Conservation (phyloP, 2,329 filamentous ascomycete genomes). For the Trichoderma breve region DNA sequence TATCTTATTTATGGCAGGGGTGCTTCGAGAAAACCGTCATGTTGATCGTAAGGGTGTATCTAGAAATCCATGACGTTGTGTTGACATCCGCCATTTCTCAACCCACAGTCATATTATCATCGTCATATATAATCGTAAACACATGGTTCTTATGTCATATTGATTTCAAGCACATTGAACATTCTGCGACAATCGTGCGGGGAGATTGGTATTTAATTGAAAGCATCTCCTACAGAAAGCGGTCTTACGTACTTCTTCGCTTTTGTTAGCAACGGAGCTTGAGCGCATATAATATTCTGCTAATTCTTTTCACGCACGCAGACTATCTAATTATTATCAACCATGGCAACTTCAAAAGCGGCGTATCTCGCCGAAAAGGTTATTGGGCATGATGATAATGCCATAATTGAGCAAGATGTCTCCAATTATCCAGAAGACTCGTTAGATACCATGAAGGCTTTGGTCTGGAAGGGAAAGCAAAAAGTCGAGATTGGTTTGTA, state of each 20-base stretch:
- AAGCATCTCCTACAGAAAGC: not conserved
- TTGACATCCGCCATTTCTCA: not conserved
- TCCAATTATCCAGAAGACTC: conserved; percentile 53
- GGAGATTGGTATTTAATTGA: not conserved
- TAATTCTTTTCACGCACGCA: not conserved
- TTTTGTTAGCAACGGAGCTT: not conserved
- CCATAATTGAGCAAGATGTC: conserved; percentile 66
- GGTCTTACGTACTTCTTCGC: not conserved
- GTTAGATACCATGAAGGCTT: conserved; percentile 70
- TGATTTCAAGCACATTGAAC: not conserved
- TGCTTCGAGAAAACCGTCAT: not conserved
- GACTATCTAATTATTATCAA: not conserved
- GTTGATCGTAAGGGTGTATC: not conserved
- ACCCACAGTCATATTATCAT: not conserved
- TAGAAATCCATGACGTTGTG: not conserved
- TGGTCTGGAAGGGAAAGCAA: conserved; percentile 82
- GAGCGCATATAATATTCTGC: not conserved
- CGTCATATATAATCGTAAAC: not conserved
- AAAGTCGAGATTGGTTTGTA: conserved; percentile 62
- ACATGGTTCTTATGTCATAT: not conserved
- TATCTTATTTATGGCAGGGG: not conserved
- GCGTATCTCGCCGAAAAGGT: conserved; percentile 65
- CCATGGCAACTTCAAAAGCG: conserved; percentile 50
- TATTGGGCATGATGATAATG: conserved; percentile 68
- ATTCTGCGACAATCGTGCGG: not conserved